Evolutionary conservation across 2,329 filamentous ascomycete genomes (phyloP), one percentile per base, ranked within the genome.

Genomic region (Hypocrella siamensis): DNA sequence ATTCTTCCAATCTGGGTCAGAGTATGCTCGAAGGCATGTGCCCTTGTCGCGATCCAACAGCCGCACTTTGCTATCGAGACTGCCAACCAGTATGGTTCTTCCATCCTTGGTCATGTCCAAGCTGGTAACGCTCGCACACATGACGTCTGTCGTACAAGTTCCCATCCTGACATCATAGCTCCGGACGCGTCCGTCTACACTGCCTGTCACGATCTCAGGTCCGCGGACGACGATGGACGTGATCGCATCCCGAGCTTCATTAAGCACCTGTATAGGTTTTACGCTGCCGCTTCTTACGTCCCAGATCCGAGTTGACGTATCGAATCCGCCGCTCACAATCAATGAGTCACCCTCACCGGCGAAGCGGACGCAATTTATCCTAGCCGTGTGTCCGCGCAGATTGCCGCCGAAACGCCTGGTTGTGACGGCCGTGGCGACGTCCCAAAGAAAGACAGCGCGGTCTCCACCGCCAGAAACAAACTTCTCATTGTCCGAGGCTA

Each of bases 381-480:
- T 64, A 28, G 73, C 71, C 3, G 64, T 65, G 54, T 90, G 82
- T 0, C 78, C 79, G 26, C 65, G 53, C 22, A 51, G 49, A 35
- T 66, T 67, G 16, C 68, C 67, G 14, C 65, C 65, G 54, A 88
- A 90, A 18, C 90, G 69, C 16, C 82, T 70, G 17, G 80, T 60
- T 4, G 88, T 93, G 43, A 71, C 66, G 14, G 80, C 84, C 3
- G 76, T 79, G 29, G 78, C 66, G 0, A 96, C 90, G 54, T 98
- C 90, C 90, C 90, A 96, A 5, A 94, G 65, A 49, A 94, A 94
- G 0, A 93, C 84, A 38, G 71, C 67, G 44, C 88, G 81, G 59
- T 98, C 90, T 36, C 90, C 90, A 42, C 90, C 90, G 2, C 74
- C 71, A n/a, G 78, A 86, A 8, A 76, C 78, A 53, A 98, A 94